Percentiles rank a stretch among this genome's conserved stretches.
Conservation (phyloP, 108 stramenopile species). For the Cyclotella sp. region DNA sequence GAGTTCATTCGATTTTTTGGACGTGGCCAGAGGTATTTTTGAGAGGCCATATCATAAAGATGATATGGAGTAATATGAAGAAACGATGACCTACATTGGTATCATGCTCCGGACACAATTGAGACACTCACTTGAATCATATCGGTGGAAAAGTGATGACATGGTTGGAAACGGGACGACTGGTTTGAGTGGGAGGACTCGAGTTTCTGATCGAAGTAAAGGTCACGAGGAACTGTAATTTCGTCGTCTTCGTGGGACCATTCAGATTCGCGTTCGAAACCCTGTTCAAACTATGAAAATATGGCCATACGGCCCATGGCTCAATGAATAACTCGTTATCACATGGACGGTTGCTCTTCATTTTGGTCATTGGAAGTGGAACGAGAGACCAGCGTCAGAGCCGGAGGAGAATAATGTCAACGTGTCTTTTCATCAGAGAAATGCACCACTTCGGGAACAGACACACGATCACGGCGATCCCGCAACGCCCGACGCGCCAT, state of each 20-base stretch:
- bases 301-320: conserved; percentile 52
- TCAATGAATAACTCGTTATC: neutral
- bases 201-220: neutral
- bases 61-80: too few species aligned
- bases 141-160: conserved; percentile 40
- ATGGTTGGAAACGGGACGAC: conserved; percentile 18
- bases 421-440: conserved; percentile 42
- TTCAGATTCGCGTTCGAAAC: neutral
- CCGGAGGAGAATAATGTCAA: neutral
- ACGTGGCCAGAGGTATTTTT: too few species aligned
- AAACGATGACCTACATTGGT: too few species aligned
- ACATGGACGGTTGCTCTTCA: neutral
- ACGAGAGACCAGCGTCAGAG: too few species aligned
- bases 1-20: too few species aligned
- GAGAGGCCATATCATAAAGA: too few species aligned
- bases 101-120: too few species aligned
- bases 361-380: too few species aligned
- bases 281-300: conserved; percentile 39
- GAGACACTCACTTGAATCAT: too few species aligned
- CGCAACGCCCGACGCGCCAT: conserved; percentile 56
- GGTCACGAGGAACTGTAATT: neutral
- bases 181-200: neutral
- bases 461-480: conserved; percentile 14
- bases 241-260: neutral
- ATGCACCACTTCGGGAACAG: conserved; percentile 39